Conservation (phyloP, 495 filamentous ascomycete species). For the Lasiosphaeria miniovina region DNA sequence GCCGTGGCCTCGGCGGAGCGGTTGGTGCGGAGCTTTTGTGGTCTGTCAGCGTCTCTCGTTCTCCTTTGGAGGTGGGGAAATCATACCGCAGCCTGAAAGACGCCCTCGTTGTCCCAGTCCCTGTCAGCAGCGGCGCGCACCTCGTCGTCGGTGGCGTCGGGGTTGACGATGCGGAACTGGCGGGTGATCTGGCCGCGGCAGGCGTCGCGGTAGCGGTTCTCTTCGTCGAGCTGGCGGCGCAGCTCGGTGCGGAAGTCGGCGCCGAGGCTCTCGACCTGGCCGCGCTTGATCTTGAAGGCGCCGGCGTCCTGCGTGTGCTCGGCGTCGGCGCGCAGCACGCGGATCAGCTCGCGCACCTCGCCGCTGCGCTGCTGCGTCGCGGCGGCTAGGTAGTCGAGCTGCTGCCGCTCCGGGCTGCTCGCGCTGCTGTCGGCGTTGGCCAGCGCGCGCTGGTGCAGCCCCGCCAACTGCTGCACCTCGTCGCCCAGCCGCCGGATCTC, state of each 20-base stretch:
- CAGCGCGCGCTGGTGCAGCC: conserved; percentile 58
- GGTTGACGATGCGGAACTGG: conserved; percentile 74
- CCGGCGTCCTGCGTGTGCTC: conserved; percentile 50
- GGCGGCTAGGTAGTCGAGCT: conserved; percentile 58
- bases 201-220: conserved; percentile 58
- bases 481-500: conserved; percentile 55
- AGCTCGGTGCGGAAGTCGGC: conserved; percentile 60
- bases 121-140: conserved; percentile 59
- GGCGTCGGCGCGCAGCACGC: conserved; percentile 63
- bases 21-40: conserved; percentile 62
- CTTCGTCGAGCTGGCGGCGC: conserved; percentile 60
- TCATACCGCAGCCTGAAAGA: conserved; percentile 72
- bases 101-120: conserved; percentile 70
- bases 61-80: not conserved
- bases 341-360: conserved; percentile 44
- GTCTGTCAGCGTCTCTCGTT: not conserved
- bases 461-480: conserved; percentile 56
- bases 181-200: conserved; percentile 69
- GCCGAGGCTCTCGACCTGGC: conserved; percentile 63
- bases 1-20: conserved; percentile 61
- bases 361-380: conserved; percentile 63
- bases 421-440: conserved; percentile 49
- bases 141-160: conserved; percentile 63
- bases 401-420: conserved; percentile 21
- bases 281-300: conserved; percentile 53